Conservation (phyloP, 2,329 filamentous ascomycete genomes). For the Xylariaceae sp. region DNA sequence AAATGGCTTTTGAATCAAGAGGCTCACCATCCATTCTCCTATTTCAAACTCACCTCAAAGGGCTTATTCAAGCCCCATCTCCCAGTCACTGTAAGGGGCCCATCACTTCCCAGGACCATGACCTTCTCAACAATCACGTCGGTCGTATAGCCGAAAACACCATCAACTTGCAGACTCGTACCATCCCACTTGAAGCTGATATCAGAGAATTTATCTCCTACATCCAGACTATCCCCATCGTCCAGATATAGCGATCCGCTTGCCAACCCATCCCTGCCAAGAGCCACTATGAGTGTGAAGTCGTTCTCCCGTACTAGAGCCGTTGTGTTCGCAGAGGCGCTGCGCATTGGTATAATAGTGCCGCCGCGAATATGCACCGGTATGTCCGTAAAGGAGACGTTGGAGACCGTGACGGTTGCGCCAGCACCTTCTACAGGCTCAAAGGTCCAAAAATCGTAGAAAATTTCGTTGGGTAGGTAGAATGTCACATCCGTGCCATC, state of each 20-base stretch:
- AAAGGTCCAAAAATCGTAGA: slow-evolving; percentile 42
- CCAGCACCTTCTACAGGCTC: slow-evolving; percentile 23
- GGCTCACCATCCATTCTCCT: background rate
- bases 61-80: slow-evolving; percentile 18
- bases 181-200: slow-evolving; percentile 25
- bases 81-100: slow-evolving; percentile 15
- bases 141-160: slow-evolving; percentile 21
- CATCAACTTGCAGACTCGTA: slow-evolving; percentile 15
- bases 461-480: slow-evolving; percentile 47
- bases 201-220: slow-evolving; percentile 18
- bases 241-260: slow-evolving; percentile 47
- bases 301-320: slow-evolving; percentile 42
- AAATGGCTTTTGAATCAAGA: background rate
- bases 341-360: slow-evolving; percentile 52
- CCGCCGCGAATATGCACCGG: slow-evolving; percentile 60
- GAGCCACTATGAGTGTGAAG: slow-evolving; percentile 46
- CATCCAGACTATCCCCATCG: slow-evolving; percentile 35
- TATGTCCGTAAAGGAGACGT: slow-evolving; percentile 38
- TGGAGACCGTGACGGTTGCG: slow-evolving; percentile 19
- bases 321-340: slow-evolving; percentile 46
- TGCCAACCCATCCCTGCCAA: slow-evolving; percentile 43
- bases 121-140: slow-evolving; percentile 22
- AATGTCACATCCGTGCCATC: slow-evolving; percentile 40
- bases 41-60: slow-evolving; percentile 18
- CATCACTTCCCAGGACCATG: slow-evolving; percentile 16